Conservation (phyloP, 2,329 filamentous ascomycete species). For the Colletotrichum lini region DNA sequence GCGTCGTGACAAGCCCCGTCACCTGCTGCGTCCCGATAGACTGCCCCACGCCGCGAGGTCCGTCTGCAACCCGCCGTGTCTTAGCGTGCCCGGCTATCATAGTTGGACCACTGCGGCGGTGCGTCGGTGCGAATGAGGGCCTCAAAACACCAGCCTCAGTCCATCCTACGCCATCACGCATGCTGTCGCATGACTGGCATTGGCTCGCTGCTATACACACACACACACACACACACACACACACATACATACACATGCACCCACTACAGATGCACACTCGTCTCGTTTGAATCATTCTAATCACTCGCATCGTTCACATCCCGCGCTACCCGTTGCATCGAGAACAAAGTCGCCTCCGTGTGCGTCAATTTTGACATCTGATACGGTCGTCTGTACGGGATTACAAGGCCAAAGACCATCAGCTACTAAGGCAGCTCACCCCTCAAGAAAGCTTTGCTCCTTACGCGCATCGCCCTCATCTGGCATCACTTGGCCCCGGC, state of each 20-base stretch:
- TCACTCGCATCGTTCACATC: conserved; percentile 1
- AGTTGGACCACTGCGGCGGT: conserved; percentile 30
- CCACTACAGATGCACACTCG: neutral
- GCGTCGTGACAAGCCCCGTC: conserved; percentile 31
- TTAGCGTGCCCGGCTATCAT: conserved; percentile 19
- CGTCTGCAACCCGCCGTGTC: neutral
- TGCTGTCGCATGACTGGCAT: conserved; percentile 37
- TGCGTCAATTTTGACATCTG: conserved; percentile 31
- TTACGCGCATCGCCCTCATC: neutral
- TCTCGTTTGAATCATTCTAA: no score
- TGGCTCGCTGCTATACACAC: conserved; percentile 32
- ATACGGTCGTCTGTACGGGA: conserved; percentile 22
- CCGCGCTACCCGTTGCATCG: conserved; percentile 12
- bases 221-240: neutral
- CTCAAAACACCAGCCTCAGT: conserved; percentile 25
- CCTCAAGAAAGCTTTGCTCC: conserved; percentile 12
- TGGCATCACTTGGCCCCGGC: conserved; percentile 53
- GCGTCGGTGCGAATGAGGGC: conserved; percentile 18
- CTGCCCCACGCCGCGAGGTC: neutral
- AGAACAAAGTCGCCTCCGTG: conserved; percentile 6
- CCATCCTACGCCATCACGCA: conserved; percentile 38
- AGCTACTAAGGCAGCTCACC: conserved; percentile 2
- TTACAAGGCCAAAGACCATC: neutral
- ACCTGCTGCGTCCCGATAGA: conserved; percentile 34
- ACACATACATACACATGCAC: conserved; percentile 1